A percentile compares a stretch with the other conserved stretches of the same genome.
phyloP scores from a whole-genome alignment of 441 rosid species.

The Populus hybrid region DNA sequence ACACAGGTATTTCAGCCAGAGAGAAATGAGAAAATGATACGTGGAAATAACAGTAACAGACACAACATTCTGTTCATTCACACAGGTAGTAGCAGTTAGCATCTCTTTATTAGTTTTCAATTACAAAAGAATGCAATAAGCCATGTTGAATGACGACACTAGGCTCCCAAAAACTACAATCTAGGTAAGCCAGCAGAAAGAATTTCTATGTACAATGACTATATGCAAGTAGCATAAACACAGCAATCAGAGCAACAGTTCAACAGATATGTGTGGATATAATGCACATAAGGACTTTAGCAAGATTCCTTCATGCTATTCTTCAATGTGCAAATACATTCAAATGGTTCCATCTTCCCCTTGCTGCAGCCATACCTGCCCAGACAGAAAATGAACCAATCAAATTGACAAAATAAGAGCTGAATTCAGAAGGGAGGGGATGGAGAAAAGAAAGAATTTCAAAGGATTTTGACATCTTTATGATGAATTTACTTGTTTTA shows the following conservation, averaged over 20 bases:
- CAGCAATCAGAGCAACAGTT: slow-evolving; percentile 23
- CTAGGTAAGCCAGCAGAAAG: slow-evolving; percentile 18
- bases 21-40: not conserved
- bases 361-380: slow-evolving; percentile 62
- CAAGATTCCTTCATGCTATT: slow-evolving; percentile 33
- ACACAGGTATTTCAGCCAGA: not conserved
- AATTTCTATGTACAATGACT: slow-evolving; percentile 25
- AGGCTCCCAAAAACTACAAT: not conserved
- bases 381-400: slow-evolving; percentile 55
- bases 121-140: slow-evolving; percentile 21
- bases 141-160: not conserved
- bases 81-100: slow-evolving; percentile 23
- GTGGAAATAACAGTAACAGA: not conserved
- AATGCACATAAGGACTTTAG: slow-evolving; percentile 37
- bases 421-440: slow-evolving; percentile 22
- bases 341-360: slow-evolving; percentile 57
- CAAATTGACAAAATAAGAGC: slow-evolving; percentile 50
- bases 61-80: slow-evolving; percentile 12
- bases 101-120: slow-evolving; percentile 14
- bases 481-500: not conserved
- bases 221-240: slow-evolving; percentile 28
- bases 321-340: slow-evolving; percentile 59
- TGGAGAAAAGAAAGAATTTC: slow-evolving; percentile 1
- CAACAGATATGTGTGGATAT: slow-evolving; percentile 26
- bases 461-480: slow-evolving; percentile 7